Base-by-base conservation (phyloP, 75 land plant genomes). In the Pseudotsuga menziesii region DNA sequence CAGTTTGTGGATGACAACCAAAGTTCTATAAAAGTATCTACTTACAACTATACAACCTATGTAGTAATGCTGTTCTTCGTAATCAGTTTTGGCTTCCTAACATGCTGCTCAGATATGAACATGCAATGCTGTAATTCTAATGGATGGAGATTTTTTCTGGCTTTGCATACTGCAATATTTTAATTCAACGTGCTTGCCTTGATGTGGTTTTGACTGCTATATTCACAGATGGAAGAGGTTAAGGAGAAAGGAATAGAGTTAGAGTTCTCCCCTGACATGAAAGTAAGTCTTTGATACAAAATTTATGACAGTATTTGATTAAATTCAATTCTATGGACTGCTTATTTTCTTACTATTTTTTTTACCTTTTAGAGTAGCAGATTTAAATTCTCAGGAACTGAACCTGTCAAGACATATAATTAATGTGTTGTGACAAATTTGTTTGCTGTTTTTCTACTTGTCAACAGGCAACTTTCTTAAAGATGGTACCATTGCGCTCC, bases 231-330 rank as follows among this genome's bases (percentile, higher is more conserved):
- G 61, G 96, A 92, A 77, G 86, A 91, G 35, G 89, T 89, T 62
- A 89, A 84, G 54, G 91, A 81, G 56, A 87, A 88, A 71, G 96
- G 98, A 14, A 69, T 83, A 73, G 99, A 97, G 67, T 77, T 80
- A 58, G 92, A 89, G 60, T 95, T 97, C 84, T 80, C 79, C 0
- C 90, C 95, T 44, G 99, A 95, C 82, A 70, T 73, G n/a, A 97
- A 97, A 77, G 98, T 93, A 85, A 76, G 57, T 39, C 55, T 58
- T 25, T 29, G 25, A 61, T 73, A 41, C 54, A 11, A 4, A 20
- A 52, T 48, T 73, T 74, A 58, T 0, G 5, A 39, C 57, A 23
- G 57, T 58, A 26, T 19, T 25, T 32, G n/a, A 23, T 36, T 27
- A 75, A 57, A 14, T 20, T 32, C 17, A 56, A 52, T 44, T 2